Evolutionary conservation across 768 basidiomycete species (phyloP), one percentile per base, ranked within the genome.

Genomic region (Suillus subluteus): DNA sequence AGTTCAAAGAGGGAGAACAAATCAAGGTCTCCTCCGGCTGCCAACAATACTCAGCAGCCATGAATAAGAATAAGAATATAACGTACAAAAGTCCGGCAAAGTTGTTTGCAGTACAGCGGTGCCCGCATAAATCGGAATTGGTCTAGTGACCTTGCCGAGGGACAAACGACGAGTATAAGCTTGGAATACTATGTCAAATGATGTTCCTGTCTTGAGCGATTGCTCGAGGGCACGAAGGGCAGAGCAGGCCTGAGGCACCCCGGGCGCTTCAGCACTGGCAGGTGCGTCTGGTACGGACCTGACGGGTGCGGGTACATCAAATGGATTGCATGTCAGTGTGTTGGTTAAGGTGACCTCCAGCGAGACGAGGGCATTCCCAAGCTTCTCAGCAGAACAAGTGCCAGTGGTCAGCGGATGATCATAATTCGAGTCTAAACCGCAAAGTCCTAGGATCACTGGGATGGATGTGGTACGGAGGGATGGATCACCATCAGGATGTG

Each of bases 121-220:
- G 40, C 46, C 30, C 3, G 66, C 66, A 56, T 64, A 64, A 23
- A 56, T 30, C 18, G 63, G 48, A 26, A 43, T 52, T 23, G 63
- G 63, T 9, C 23, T 55, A 11, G 26, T 2, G 3, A 56, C 32
- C 4, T 46, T 66, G 11, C 66, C 52, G 13, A 21, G 41, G 6
- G 46, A 26, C 54, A 35, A 7, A 4, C 50, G 63, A 40, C 48
- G 44, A 35, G 50, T 44, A n/a, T 55, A 65, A n/a, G 18, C 32
- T 26, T 56, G 52, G n/a, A 65, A 66, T 56, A 56, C 56, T 16
- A 54, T 38, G 52, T 66, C 54, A 37, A 66, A 66, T 23, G 50
- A 66, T 43, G 56, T 54, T 16, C 66, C 66, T 4, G 35, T 65
- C 35, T 26, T 55, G n/a, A 66, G 62, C 12, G 66, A 65, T n/a